Evolutionary conservation across 2,329 filamentous ascomycete species (phyloP), one percentile per base, ranked within the genome.

Genomic region (Colletotrichum sansevieriae): DNA sequence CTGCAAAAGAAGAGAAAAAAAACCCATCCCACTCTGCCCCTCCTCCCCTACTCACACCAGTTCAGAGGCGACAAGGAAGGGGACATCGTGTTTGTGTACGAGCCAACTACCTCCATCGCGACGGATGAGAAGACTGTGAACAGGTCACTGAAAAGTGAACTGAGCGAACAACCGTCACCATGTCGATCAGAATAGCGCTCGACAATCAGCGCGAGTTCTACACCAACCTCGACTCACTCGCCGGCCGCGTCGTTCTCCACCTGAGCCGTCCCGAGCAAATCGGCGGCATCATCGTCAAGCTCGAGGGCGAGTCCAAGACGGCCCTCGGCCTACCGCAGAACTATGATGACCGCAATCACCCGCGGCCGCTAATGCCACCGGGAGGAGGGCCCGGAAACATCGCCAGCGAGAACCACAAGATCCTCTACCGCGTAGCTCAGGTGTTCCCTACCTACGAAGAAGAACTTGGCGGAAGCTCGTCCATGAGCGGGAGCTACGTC

Each of bases 281-380:
- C 57, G 88, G 88, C 56, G 91, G 89, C 60, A 90, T 96, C 71
- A 84, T 93, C 43, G 92, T 95, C 75, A 96, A 96, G 82, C 87
- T 96, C 37, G 93, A 96, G 76, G 93, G 93, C 73, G 92, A 96
- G 80, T 90, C 90, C 55, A 86, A 86, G 71, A 95, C 92, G 5
- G 85, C 91, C 49, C 80, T 94, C 15, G 77, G 82, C 79, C 77
- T 87, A 71, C 80, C 87, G 73, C 72, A 82, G 75, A 77, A 83
- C 78, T 78, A 83, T 76, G 76, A 80, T 25, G 68, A 72, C 18
- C 64, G 65, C 20, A 49, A 22, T 18, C 33, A 33, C 18, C 44
- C 58, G 25, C 70, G 63, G 4, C 49, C 54, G 12, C 46, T 57
- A 20, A 44, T 67, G 6, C 73, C 82, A 79, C 77, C 80, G 76